Evolutionary conservation across 1,284 basidiomycete species (phyloP).

Genomic region (Ustilago vetiveriae): DNA sequence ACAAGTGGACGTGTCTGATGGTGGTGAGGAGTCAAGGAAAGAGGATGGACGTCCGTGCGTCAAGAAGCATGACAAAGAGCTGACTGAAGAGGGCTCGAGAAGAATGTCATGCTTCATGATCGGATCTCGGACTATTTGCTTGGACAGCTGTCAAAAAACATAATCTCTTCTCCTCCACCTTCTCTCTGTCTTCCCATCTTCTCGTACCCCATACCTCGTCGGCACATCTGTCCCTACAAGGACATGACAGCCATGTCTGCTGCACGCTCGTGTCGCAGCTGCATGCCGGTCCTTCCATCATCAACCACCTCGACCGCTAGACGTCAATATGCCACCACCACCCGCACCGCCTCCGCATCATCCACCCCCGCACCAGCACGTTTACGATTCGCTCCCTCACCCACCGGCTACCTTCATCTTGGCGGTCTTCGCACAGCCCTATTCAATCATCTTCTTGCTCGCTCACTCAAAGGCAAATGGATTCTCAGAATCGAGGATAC

Average conservation of each 20-base stretch:
- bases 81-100: no score
- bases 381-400: slow-evolving; percentile 93
- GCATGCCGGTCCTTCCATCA: background rate
- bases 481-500: slow-evolving; percentile 94
- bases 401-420: slow-evolving; percentile 91
- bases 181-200: no score
- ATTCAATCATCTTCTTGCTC: slow-evolving; percentile 88
- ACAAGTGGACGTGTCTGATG: no score
- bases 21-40: background rate
- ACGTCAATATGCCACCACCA: slow-evolving; percentile 3
- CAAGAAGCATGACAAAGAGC: no score
- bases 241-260: background rate
- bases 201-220: no score
- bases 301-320: background rate
- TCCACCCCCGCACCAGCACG: slow-evolving; percentile 45
- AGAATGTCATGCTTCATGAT: no score
- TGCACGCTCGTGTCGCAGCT: background rate
- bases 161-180: no score
- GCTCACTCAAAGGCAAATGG: slow-evolving; percentile 84
- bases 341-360: background rate
- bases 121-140: background rate
- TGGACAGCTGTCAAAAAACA: slow-evolving; percentile 2
- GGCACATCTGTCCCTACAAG: no score
- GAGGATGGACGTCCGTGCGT: background rate
- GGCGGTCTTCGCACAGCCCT: slow-evolving; percentile 95